Percentiles rank a stretch among this genome's conserved stretches.
These are phyloP conservation scores for Dioszegia crocea DNA, from an alignment of 768 basidiomycete species.

Conservation along the genomic window DNA sequence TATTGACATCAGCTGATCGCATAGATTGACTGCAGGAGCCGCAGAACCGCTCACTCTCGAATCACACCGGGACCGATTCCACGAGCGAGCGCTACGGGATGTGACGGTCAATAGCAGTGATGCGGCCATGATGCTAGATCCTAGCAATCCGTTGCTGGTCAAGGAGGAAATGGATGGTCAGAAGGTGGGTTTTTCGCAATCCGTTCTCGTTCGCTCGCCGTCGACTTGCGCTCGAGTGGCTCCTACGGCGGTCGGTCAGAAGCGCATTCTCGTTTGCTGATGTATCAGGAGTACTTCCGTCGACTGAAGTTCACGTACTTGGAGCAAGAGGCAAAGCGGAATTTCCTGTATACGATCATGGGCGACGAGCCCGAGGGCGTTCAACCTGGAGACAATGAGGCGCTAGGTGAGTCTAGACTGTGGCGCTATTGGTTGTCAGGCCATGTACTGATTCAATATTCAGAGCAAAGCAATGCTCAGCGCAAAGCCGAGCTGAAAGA, in stretches of 20 bases:
- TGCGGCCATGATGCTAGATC: conserved; percentile 33
- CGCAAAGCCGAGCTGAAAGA: conserved; percentile 68
- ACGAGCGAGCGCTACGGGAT: conserved; percentile 32
- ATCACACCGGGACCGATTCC: conserved; percentile 30
- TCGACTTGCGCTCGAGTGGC: too few species aligned
- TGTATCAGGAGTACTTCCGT: conserved; percentile 40
- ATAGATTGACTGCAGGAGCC: conserved; percentile 12
- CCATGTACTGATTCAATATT: not conserved
- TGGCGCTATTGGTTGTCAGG: not conserved
- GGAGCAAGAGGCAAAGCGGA: conserved; percentile 84
- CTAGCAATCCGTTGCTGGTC: conserved; percentile 34
- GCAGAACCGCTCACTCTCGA: conserved; percentile 22
- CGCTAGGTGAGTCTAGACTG: conserved; percentile 44
- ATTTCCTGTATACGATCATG: conserved; percentile 79
- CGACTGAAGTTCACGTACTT: conserved; percentile 78
- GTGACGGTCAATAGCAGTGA: conserved; percentile 32
- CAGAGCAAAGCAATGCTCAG: conserved; percentile 59
- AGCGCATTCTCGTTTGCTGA: too few species aligned
- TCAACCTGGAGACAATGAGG: conserved; percentile 73
- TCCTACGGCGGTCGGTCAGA: too few species aligned
- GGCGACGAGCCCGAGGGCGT: conserved; percentile 77
- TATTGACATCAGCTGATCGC: not conserved
- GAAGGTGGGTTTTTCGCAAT: conserved; percentile 23
- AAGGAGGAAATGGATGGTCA: conserved; percentile 40
- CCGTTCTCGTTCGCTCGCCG: too few species aligned